Evolutionary conservation across 257 asterid species (phyloP).

Genomic region (Solanum dulcamara): DNA sequence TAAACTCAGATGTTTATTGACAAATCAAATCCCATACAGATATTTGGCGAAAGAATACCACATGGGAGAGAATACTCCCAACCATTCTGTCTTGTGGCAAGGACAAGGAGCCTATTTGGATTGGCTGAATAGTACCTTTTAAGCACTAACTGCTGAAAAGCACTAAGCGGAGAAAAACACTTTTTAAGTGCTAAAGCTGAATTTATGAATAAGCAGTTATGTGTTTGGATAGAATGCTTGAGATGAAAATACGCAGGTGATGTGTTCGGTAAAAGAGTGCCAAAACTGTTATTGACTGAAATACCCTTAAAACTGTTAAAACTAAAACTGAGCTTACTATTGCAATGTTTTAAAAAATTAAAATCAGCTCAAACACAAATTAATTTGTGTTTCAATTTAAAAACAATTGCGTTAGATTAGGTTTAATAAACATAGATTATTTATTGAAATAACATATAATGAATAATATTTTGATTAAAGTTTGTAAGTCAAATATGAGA

Average conservation of each 20-base stretch:
- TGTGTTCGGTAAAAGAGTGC: not conserved
- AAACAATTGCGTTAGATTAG: not conserved
- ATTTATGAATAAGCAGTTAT: not conserved
- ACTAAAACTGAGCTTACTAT: not conserved
- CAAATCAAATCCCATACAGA: not conserved
- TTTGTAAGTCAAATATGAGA: not conserved
- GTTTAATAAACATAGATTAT: not conserved
- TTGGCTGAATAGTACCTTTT: not conserved
- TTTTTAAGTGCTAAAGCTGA: not conserved
- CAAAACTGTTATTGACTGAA: not conserved
- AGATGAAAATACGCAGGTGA: not conserved
- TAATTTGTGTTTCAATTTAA: not conserved
- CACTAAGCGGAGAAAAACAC: too few species aligned
- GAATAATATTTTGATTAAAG: not conserved
- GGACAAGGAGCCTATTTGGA: not conserved
- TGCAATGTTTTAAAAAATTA: not conserved
- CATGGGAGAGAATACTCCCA: not conserved
- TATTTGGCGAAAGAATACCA: not conserved
- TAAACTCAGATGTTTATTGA: not conserved
- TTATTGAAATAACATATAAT: not conserved
- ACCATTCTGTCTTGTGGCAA: not conserved
- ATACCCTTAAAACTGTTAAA: not conserved
- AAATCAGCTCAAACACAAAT: not conserved
- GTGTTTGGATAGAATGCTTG: not conserved
- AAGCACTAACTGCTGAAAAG: not conserved